Conservation (phyloP, 2,329 filamentous ascomycete genomes). For the Sporothrix luriei region DNA sequence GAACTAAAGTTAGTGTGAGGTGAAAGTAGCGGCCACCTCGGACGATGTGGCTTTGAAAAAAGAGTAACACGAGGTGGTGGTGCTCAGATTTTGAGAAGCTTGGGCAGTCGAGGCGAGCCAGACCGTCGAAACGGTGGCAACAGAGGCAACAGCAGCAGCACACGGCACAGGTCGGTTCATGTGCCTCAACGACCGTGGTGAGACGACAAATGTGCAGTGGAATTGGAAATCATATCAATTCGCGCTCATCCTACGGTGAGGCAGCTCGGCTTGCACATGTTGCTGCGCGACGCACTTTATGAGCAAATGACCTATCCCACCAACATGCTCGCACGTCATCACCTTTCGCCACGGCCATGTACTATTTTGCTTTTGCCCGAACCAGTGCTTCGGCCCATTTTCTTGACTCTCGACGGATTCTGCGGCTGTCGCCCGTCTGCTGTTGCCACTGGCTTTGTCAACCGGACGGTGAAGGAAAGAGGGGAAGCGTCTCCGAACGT, state of each 20-base stretch:
- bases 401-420: neutral
- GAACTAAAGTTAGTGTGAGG: conserved; percentile 24
- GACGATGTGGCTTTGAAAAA: neutral
- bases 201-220: neutral
- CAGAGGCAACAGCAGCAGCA: neutral
- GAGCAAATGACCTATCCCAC: neutral
- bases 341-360: neutral
- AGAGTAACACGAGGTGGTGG: neutral
- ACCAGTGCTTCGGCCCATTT: conserved; percentile 4
- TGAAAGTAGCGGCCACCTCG: neutral
- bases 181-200: neutral
- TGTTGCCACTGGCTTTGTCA: conserved; percentile 12
- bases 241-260: neutral
- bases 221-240: too few relatives aligned
- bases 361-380: neutral
- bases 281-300: neutral
- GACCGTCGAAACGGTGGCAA: neutral
- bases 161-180: conserved; percentile 2
- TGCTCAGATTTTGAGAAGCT: neutral
- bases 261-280: neutral
- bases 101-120: neutral
- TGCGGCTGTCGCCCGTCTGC: neutral
- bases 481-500: neutral
- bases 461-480: neutral
- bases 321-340: neutral